Base-by-base conservation (phyloP, 306 rosid species). In the Geum urbanum region DNA sequence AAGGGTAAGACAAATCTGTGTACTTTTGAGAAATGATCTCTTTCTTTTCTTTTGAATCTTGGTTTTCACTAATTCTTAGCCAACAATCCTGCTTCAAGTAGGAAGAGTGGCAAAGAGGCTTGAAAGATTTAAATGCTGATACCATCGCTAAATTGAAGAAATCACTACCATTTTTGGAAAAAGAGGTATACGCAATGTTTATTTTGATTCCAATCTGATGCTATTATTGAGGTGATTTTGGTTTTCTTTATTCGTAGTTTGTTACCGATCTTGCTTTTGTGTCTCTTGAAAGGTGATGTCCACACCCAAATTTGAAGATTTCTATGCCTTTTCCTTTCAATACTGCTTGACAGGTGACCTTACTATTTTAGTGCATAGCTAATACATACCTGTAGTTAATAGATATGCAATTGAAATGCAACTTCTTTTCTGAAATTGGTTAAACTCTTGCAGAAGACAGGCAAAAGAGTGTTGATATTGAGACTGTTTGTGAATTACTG, bases 31-130 rank as follows among this genome's bases (percentile, higher is more conserved):
- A 18, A 1, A 50, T 50, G 3, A 1, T 40, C 40, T 39, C 13
- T 50, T 41, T 41, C 6, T 4, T 12, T 68, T 7, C 3, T 22
- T 6, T 9, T 35, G 37, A 6, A n/a, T 52, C 10, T 18, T 51
- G 7, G 35, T 15, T 9, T 67, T 20, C 6, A 9, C 9, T 40
- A 35, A 35, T 69, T n/a, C 60, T 5, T 54, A 24, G 11, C 40
- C 11, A 59, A 6, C 9, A 14, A 32, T 59, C 12, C 64, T 53
- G 20, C 54, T 53, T 14, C 15, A 8, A 53, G 76, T 72, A 89
- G 96, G 92, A 84, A 55, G 96, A 89, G 75, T 89, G 96, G 96
- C 86, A 72, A 63, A 81, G 77, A 66, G 96, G 96, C 64, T 80
- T 86, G 69, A 83, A 78, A 77, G 69, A 69, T 66, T 73, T 85